Conservation (phyloP, 2,329 filamentous ascomycete genomes). For the Ilyonectria destructans region DNA sequence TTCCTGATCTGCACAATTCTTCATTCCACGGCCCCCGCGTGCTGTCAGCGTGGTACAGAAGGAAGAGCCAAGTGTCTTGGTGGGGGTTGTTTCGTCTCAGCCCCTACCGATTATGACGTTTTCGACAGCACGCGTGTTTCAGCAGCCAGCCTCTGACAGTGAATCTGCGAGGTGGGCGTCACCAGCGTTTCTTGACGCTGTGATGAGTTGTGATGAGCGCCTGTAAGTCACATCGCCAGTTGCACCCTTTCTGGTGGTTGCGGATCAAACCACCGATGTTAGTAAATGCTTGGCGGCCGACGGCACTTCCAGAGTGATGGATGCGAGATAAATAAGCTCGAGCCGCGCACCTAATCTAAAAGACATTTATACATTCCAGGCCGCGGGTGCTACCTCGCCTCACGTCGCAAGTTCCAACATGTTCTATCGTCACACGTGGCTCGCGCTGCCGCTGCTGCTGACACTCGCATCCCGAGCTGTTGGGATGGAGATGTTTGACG, state of each 20-base stretch:
- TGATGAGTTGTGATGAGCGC: neutral
- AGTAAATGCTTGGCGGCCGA: neutral
- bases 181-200: neutral
- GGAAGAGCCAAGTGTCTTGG: neutral
- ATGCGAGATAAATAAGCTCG: no score
- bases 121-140: slow-evolving; percentile 6
- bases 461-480: neutral
- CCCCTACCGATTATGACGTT: neutral
- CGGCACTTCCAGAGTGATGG: neutral
- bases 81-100: neutral
- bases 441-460: slow-evolving; percentile 5
- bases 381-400: neutral
- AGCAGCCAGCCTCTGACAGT: neutral
- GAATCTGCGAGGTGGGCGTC: neutral
- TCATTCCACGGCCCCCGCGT: neutral
- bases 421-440: slow-evolving; percentile 14
- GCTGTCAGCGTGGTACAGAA: neutral
- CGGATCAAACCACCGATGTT: neutral
- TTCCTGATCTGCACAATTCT: neutral
- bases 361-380: neutral
- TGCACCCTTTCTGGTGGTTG: neutral
- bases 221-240: neutral
- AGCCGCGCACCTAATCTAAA: neutral
- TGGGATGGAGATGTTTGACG: slow-evolving; percentile 24
- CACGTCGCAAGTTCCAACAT: slow-evolving; percentile 4